These are phyloP conservation scores for Claviceps sp. DNA, from an alignment of 2,329 filamentous ascomycete species.

Conservation along the genomic window DNA sequence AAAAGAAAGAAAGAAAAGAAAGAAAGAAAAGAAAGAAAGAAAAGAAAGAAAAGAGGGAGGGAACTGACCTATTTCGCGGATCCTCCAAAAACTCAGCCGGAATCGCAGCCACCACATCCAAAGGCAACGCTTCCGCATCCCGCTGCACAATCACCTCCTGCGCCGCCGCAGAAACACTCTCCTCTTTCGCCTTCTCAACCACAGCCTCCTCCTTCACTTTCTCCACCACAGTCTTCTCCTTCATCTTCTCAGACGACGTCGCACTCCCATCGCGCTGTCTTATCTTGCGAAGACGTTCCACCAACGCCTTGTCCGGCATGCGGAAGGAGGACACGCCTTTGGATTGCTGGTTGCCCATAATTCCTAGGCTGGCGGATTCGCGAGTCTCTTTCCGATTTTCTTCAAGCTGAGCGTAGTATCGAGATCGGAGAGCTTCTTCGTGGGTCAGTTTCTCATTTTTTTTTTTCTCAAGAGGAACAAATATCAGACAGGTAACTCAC, in stretches of 20 bases:
- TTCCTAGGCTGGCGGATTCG: no score
- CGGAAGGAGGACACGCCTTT: slow-evolving; percentile 17
- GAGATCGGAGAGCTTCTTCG: no score
- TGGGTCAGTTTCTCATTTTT: no score
- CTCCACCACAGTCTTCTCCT: slow-evolving; percentile 11
- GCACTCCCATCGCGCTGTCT: slow-evolving; percentile 36
- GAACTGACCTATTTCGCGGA: slow-evolving; percentile 47
- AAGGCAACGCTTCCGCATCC: slow-evolving; percentile 33
- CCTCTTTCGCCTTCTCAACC: no score
- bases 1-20: background rate
- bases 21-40: background rate
- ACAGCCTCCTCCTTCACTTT: no score
- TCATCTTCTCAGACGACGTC: slow-evolving; percentile 21
- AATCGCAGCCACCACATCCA: slow-evolving; percentile 41
- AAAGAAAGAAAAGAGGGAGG: no score
- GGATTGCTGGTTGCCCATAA: slow-evolving; percentile 33
- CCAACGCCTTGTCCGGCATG: slow-evolving; percentile 28
- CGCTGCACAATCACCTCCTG: slow-evolving; percentile 2
- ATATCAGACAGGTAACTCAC: no score
- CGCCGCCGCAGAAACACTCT: no score
- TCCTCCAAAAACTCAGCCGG: slow-evolving; percentile 48
- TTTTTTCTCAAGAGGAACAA: no score
- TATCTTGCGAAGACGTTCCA: slow-evolving; percentile 30
- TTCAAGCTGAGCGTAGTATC: no score
- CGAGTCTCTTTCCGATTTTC: no score